Evolutionary conservation across 129 eudicot species (phyloP), one percentile per base, ranked within the genome.

Genomic region (Flaveria sonorensis): DNA sequence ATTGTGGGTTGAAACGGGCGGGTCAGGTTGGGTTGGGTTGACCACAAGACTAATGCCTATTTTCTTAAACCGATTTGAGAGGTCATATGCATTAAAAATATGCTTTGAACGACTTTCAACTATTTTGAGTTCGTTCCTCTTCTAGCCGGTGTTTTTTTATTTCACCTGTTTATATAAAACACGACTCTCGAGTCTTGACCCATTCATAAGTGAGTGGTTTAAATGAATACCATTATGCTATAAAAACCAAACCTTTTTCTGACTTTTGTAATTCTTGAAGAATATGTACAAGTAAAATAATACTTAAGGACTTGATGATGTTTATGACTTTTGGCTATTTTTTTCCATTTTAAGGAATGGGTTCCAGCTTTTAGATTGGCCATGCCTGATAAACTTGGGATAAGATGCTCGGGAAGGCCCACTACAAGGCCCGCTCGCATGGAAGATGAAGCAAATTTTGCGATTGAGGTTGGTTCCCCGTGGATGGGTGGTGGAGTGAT

Each of bases 401-500:
- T 83, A 81, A 84, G 98, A 87, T 82, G 80, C 66, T n/a, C 78
- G 21, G 88, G 88, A 13, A 88, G 98, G 45, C 84, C 89, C 11
- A 91, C 89, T 8, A 81, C 86, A 63, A 83, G 98, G 88, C 98
- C 98, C 1, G 89, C 92, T 50, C 79, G 63, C 72, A 62, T 82
- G 60, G 80, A 77, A 65, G 24, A 77, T 18, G 86, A 80, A 50
- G 20, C 63, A 24, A 76, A 65, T 66, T 48, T 15, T 62, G 82
- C 64, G 40, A 75, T 86, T 30, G 90, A 82, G 78, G 87, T 87
- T 21, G 98, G 98, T 79, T 88, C 85, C 45, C 90, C 3, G 97
- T 90, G 50, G 98, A 94, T 74, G 96, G 89, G 23, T 94, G 97
- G 97, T 94, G 98, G 98, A 87, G 96, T 69, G 97, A 94, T 82